Evolutionary conservation across 371 early-diverging fungal genomes (phyloP).

Genomic region (Dichotomocladium elegans): DNA sequence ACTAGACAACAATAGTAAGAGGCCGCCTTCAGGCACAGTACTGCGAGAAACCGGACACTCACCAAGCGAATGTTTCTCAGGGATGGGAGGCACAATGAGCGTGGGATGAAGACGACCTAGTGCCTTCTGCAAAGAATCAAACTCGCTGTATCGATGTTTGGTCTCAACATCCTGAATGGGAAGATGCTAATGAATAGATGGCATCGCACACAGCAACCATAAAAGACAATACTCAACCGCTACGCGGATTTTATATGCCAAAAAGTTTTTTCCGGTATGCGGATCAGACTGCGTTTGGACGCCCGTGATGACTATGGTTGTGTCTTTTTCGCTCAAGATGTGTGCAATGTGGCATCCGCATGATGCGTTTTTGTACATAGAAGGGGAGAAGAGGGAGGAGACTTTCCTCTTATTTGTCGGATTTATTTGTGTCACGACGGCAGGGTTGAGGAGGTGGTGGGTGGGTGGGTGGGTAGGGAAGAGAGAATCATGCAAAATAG

Average conservation of each 20-base stretch:
- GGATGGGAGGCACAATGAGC: conserved; percentile 90
- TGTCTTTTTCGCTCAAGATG: too few relatives aligned
- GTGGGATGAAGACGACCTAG: conserved; percentile 80
- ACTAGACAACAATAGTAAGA: conserved; percentile 33
- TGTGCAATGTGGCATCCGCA: too few relatives aligned
- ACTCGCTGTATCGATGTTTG: conserved; percentile 80
- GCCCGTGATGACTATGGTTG: conserved; percentile 25
- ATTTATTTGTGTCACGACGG: too few relatives aligned
- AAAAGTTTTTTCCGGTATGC: conserved; percentile 32
- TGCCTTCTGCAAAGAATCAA: conserved; percentile 82
- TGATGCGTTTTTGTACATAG: too few relatives aligned
- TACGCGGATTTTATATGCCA: conserved; percentile 50
- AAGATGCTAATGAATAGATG: not conserved
- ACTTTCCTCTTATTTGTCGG: too few relatives aligned
- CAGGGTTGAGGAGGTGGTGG: too few relatives aligned
- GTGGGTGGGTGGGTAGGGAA: too few relatives aligned
- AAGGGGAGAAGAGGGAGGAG: too few relatives aligned
- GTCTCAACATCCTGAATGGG: conserved; percentile 26
- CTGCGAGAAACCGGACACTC: too few relatives aligned
- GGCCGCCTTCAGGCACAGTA: not conserved
- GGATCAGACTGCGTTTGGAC: conserved; percentile 35
- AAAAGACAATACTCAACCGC: conserved; percentile 26
- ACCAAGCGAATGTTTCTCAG: conserved; percentile 91
- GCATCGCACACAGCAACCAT: not conserved
- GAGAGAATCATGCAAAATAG: too few relatives aligned